phyloP scores from a whole-genome alignment of 1,284 basidiomycete species.

The Ceratobasidium sp. region DNA sequence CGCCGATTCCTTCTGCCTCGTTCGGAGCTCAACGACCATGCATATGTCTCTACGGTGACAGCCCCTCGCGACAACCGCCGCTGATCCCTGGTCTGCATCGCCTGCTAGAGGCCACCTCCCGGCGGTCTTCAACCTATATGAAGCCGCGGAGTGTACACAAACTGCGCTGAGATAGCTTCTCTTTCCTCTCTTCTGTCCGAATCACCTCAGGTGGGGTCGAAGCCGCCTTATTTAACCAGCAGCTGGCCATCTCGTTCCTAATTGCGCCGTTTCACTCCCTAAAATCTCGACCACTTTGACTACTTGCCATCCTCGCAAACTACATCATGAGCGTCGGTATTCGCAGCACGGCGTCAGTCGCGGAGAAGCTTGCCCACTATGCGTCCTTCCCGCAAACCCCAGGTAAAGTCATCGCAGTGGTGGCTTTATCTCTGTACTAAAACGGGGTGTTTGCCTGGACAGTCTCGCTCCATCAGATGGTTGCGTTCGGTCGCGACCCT shows the following conservation, averaged over 20 bases:
- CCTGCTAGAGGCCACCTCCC: conserved; percentile 1
- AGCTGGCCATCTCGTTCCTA: neutral
- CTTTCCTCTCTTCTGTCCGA: conserved; percentile 16
- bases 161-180: conserved; percentile 14
- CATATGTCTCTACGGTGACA: conserved; percentile 26
- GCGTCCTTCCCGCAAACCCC: conserved; percentile 41
- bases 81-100: conserved; percentile 26
- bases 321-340: conserved; percentile 17
- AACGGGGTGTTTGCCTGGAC: neutral
- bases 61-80: conserved; percentile 1
- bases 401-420: neutral
- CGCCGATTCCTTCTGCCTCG: conserved; percentile 9
- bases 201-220: conserved; percentile 1
- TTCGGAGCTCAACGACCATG: conserved; percentile 23
- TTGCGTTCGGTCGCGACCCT: conserved; percentile 39
- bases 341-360: conserved; percentile 35
- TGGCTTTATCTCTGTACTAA: neutral
- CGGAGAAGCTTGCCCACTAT: conserved; percentile 41
- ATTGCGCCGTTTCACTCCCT: neutral
- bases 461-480: conserved; percentile 29
- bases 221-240: neutral
- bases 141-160: neutral
- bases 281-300: neutral
- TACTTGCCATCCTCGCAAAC: neutral
- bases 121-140: conserved; percentile 8